Evolutionary conservation across 225 moss, liverwort and hornwort genomes (phyloP).

Genomic region (Polytrichum formosum): DNA sequence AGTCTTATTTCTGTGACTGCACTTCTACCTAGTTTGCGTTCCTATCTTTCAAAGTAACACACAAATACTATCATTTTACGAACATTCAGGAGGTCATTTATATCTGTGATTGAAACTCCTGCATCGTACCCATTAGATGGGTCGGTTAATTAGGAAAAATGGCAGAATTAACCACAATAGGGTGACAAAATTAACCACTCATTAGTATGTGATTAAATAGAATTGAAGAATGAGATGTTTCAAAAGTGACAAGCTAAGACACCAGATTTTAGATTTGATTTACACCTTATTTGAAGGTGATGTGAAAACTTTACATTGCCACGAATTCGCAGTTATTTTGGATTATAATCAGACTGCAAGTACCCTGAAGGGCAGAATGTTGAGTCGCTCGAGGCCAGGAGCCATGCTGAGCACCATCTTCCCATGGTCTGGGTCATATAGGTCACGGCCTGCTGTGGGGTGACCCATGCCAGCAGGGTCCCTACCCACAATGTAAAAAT

Average conservation of each 20-base stretch:
- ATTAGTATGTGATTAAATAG: too few relatives aligned
- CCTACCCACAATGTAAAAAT: conserved; percentile 91
- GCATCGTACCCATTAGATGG: too few relatives aligned
- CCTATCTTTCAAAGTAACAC: background rate
- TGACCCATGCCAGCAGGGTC: conserved; percentile 98
- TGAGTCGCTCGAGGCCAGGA: conserved; percentile 81
- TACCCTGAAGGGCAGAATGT: conserved; percentile 97
- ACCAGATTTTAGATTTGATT: too few relatives aligned
- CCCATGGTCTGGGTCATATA: conserved; percentile 86
- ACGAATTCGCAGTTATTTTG: background rate
- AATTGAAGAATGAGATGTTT: too few relatives aligned
- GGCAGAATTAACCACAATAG: too few relatives aligned
- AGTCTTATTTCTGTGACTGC: background rate
- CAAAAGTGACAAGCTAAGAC: too few relatives aligned
- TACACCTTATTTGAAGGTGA: too few relatives aligned
- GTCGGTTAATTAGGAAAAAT: too few relatives aligned
- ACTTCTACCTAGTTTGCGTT: background rate
- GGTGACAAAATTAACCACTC: too few relatives aligned
- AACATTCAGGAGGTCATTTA: too few relatives aligned
- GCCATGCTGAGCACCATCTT: conserved; percentile 91
- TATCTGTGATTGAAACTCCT: too few relatives aligned
- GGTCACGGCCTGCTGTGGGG: conserved; percentile 73
- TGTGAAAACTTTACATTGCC: background rate
- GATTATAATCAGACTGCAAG: conserved; percentile 25
- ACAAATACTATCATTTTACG: too few relatives aligned